Percentiles rank a stretch among this genome's conserved stretches.
Conservation (phyloP, 1,139 yeast genomes). For the Yarrowia galli region DNA sequence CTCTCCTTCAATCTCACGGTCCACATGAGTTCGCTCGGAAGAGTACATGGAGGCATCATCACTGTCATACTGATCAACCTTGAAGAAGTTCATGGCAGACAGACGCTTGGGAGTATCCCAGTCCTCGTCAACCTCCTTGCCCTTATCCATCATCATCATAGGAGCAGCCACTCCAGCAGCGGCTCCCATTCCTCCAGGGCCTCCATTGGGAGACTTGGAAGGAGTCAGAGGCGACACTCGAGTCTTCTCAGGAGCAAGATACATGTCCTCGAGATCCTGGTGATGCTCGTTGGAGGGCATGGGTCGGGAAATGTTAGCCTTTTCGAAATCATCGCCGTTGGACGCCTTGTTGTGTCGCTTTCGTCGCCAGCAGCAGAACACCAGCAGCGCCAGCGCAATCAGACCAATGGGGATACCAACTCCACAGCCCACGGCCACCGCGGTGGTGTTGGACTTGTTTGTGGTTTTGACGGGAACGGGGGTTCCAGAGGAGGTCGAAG, state of each 20-base stretch:
- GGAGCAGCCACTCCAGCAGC: slow-evolving; percentile 39
- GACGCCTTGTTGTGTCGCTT: slow-evolving; percentile 48
- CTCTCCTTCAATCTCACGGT: slow-evolving; percentile 46
- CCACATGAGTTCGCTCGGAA: slow-evolving; percentile 55
- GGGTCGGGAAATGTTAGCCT: slow-evolving; percentile 47
- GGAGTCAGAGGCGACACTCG: slow-evolving; percentile 53
- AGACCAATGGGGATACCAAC: slow-evolving; percentile 76
- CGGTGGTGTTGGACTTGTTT: slow-evolving; percentile 50
- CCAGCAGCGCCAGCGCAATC: slow-evolving; percentile 57
- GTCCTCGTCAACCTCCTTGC: slow-evolving; percentile 40
- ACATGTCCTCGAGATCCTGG: slow-evolving; percentile 41
- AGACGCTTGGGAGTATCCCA: slow-evolving; percentile 52
- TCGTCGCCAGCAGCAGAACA: slow-evolving; percentile 66
- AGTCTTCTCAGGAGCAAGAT: slow-evolving; percentile 46
- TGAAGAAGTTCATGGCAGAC: slow-evolving; percentile 50
- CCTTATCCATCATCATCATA: slow-evolving; percentile 35
- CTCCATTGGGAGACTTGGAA: slow-evolving; percentile 55
- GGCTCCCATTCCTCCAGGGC: slow-evolving; percentile 42
- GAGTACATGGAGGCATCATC: slow-evolving; percentile 42
- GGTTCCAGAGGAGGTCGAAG: slow-evolving; percentile 47
- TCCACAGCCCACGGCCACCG: slow-evolving; percentile 84
- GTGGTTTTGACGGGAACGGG: slow-evolving; percentile 45
- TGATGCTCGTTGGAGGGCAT: slow-evolving; percentile 43
- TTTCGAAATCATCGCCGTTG: slow-evolving; percentile 49
- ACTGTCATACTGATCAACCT: slow-evolving; percentile 48